A percentile compares a stretch with the other conserved stretches of the same genome.
Conservation (phyloP, 2,329 filamentous ascomycete genomes). For the Phaeosphaeria sp. region DNA sequence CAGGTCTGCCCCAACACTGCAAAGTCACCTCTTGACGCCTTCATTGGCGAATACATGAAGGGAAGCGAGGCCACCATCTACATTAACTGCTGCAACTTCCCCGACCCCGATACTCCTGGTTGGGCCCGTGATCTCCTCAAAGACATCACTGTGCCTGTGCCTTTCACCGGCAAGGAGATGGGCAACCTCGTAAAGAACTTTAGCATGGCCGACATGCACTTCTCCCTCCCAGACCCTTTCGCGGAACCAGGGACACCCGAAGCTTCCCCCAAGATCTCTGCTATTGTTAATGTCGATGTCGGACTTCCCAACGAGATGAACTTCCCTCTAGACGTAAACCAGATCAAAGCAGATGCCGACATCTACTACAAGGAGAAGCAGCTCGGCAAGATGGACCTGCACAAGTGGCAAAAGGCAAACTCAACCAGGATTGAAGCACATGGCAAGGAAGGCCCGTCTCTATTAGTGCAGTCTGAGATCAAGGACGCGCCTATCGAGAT, state of each 20-base stretch:
- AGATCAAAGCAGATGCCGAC: conserved; percentile 77
- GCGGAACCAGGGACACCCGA: conserved; percentile 77
- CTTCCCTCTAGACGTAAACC: conserved; percentile 78
- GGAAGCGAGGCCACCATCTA: conserved; percentile 81
- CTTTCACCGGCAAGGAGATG: conserved; percentile 81
- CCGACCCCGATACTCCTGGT: conserved; percentile 71
- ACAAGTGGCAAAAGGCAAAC: conserved; percentile 83
- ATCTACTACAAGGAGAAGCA: conserved; percentile 79
- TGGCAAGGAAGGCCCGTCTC: conserved; percentile 63
- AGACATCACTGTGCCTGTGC: conserved; percentile 81
- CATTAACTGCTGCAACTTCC: conserved; percentile 76
- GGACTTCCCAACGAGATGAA: conserved; percentile 85
- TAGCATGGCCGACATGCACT: conserved; percentile 82
- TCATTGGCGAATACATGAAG: conserved; percentile 81
- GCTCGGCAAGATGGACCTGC: conserved; percentile 80
- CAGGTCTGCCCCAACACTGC: conserved; percentile 75
- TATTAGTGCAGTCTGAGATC: conserved; percentile 79
- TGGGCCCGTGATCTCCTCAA: conserved; percentile 85
- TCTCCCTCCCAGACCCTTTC: conserved; percentile 80
- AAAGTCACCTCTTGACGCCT: conserved; percentile 81
- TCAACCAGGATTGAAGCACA: conserved; percentile 72
- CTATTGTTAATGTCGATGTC: conserved; percentile 79
- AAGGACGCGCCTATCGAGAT: conserved; percentile 82
- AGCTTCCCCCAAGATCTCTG: conserved; percentile 79
- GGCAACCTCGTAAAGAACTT: conserved; percentile 88